These are phyloP conservation scores for Pseudogymnoascus sp. DNA, from an alignment of 2,329 filamentous ascomycete species.

Conservation along the genomic window DNA sequence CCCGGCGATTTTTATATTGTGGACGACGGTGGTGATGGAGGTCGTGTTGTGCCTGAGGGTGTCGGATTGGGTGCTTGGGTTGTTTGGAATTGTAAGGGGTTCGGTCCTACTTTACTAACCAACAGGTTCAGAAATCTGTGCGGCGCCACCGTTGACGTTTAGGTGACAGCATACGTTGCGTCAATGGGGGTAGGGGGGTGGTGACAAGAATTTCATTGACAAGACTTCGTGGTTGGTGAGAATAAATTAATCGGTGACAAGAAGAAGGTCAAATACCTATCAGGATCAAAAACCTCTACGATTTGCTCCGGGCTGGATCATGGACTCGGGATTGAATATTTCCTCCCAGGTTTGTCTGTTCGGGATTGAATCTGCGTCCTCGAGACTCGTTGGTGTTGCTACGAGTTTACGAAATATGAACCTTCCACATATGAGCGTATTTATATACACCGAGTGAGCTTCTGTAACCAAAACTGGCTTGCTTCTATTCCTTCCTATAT, in stretches of 20 bases:
- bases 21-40: neutral
- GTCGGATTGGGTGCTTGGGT: neutral
- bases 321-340: too few species aligned
- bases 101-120: too few species aligned
- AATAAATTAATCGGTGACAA: neutral
- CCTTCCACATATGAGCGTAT: too few species aligned
- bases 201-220: neutral
- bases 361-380: too few species aligned
- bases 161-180: neutral
- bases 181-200: neutral
- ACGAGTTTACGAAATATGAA: too few species aligned
- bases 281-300: neutral
- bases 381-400: too few species aligned
- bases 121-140: too few species aligned
- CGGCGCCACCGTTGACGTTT: neutral
- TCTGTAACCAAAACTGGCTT: neutral
- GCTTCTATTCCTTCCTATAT: neutral
- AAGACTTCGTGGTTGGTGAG: neutral
- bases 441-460: too few species aligned
- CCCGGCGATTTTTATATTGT: neutral
- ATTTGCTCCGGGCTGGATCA: neutral
- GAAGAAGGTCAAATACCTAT: neutral
- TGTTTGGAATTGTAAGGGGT: neutral
- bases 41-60: neutral
- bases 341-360: too few species aligned